Evolutionary conservation across 1,284 basidiomycete species (phyloP).

Genomic region (Ustilago sp.): DNA sequence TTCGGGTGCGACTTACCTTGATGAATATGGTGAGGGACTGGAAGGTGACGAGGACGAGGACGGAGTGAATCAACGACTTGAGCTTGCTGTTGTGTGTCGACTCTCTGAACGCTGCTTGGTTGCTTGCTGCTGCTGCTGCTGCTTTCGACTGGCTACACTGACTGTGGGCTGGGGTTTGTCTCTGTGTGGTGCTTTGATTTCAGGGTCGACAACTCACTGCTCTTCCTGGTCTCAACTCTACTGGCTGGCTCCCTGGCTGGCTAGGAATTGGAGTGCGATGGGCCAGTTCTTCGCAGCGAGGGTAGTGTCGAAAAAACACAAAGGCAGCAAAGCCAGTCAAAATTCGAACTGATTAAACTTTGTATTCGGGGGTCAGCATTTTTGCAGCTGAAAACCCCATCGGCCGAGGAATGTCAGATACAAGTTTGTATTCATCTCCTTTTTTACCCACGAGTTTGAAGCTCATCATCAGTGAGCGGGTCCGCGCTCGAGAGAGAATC

Average conservation of each 20-base stretch:
- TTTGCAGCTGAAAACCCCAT: neutral
- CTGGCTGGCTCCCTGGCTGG: too few relatives aligned
- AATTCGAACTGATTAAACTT: neutral
- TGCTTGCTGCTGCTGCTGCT: neutral
- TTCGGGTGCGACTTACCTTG: conserved; percentile 55
- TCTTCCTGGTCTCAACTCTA: too few relatives aligned
- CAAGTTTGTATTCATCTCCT: neutral
- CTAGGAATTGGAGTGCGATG: too few relatives aligned
- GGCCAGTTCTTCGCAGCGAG: neutral
- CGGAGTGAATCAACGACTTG: conserved; percentile 18
- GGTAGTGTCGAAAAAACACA: too few relatives aligned
- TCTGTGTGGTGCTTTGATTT: neutral
- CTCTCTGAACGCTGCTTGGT: neutral
- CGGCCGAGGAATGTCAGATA: neutral
- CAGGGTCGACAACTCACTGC: neutral
- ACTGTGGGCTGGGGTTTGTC: neutral
- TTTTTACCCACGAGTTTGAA: neutral
- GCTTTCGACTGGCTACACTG: neutral
- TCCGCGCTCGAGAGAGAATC: too few relatives aligned
- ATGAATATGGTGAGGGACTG: conserved; percentile 40
- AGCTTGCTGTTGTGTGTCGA: conserved; percentile 10
- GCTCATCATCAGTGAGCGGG: neutral
- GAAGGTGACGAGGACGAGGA: conserved; percentile 26
- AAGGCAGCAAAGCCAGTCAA: conserved; percentile 9
- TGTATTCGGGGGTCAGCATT: neutral